These are phyloP conservation scores for Karstenula rhodostoma DNA, from an alignment of 2,329 filamentous ascomycete genomes.

Conservation along the genomic window DNA sequence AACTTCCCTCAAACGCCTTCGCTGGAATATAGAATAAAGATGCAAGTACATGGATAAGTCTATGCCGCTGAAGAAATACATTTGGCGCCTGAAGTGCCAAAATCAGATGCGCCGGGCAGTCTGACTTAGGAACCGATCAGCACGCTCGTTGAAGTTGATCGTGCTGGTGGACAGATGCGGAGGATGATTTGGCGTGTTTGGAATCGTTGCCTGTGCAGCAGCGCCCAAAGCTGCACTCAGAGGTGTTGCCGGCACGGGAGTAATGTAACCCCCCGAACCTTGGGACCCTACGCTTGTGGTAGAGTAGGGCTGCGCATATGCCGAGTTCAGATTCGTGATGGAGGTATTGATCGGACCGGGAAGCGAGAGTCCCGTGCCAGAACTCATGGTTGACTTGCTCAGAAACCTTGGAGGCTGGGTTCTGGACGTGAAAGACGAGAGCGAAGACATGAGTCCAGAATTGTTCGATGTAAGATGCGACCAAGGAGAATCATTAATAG, in stretches of 20 bases:
- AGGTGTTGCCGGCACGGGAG: conserved; percentile 81
- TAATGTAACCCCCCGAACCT: conserved; percentile 56
- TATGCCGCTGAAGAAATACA: not conserved
- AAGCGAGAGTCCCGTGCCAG: conserved; percentile 36
- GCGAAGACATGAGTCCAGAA: conserved; percentile 35
- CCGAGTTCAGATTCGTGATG: conserved; percentile 38
- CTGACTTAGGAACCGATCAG: conserved; percentile 43
- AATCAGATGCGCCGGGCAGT: conserved; percentile 40
- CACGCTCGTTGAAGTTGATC: conserved; percentile 47
- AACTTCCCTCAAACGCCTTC: conserved; percentile 27
- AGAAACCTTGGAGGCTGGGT: conserved; percentile 44
- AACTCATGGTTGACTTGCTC: conserved; percentile 35
- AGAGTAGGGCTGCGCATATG: conserved; percentile 39
- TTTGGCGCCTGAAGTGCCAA: not conserved
- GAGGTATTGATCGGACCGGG: conserved; percentile 49
- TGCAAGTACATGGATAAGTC: conserved; percentile 1
- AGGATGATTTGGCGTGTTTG: conserved; percentile 59
- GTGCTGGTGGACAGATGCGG: conserved; percentile 32
- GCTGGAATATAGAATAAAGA: conserved; percentile 21
- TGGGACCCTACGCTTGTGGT: conserved; percentile 37
- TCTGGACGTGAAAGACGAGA: conserved; percentile 47
- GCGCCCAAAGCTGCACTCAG: conserved; percentile 88
- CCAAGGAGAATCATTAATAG: conserved; percentile 74
- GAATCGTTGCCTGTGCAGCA: conserved; percentile 88
- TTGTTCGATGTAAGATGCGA: conserved; percentile 60